These are phyloP conservation scores for Talaromyces sp. DNA, from an alignment of 2,329 filamentous ascomycete species.

Conservation along the genomic window DNA sequence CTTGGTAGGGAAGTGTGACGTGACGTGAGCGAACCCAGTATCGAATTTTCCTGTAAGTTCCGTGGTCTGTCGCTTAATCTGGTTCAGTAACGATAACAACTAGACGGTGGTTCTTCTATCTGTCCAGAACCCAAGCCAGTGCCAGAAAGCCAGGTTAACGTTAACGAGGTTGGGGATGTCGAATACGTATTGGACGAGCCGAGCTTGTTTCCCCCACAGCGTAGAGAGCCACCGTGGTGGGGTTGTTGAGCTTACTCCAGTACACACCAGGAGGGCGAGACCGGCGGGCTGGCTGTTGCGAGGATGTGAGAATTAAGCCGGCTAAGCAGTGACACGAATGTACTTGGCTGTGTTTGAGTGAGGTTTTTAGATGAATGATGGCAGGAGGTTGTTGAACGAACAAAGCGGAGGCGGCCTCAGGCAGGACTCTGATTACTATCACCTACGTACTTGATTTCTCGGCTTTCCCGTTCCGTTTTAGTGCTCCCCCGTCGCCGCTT, in stretches of 20 bases:
- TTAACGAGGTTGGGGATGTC: conserved; percentile 16
- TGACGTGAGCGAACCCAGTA: background rate
- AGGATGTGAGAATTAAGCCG: background rate
- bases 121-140: background rate
- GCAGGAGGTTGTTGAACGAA: background rate
- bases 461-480: no score
- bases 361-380: background rate
- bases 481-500: no score
- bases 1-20: background rate
- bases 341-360: background rate
- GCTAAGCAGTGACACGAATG: background rate
- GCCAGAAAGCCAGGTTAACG: background rate
- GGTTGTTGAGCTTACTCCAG: conserved; percentile 9
- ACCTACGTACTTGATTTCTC: no score
- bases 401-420: no score
- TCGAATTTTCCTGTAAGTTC: background rate
- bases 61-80: background rate
- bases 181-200: conserved; percentile 17
- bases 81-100: background rate
- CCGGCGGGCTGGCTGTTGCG: background rate
- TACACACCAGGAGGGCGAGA: background rate
- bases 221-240: conserved; percentile 14
- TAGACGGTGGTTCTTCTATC: background rate
- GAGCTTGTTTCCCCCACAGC: conserved; percentile 20
- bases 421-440: background rate